A percentile compares a stretch with the other conserved stretches of the same genome.
phyloP scores from a whole-genome alignment of 768 basidiomycete genomes.

The Clitopilus passeckerianus region DNA sequence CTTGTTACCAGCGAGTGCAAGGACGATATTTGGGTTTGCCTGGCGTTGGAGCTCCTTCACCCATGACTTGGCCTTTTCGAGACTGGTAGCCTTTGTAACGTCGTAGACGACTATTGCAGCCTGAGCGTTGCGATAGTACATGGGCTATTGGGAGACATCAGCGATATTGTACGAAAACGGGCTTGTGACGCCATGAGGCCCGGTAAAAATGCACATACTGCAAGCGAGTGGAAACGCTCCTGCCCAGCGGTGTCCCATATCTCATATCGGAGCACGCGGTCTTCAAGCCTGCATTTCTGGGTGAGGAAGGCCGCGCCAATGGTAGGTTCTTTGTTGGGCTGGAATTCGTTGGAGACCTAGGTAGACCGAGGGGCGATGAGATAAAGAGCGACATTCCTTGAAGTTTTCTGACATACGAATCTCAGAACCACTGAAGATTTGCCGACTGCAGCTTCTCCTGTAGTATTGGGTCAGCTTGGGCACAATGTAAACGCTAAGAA shows the following conservation, averaged over 20 bases:
- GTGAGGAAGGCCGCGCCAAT: constrained; percentile 96
- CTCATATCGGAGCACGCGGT: constrained; percentile 89
- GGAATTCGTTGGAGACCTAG: constrained; percentile 95
- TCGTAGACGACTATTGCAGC: constrained; percentile 99
- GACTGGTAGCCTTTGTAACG: constrained; percentile 89
- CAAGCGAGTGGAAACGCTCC: constrained; percentile 97
- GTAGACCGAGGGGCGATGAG: constrained; percentile 2
- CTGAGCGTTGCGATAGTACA: constrained; percentile 99
- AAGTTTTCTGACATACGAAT: constrained; percentile 59
- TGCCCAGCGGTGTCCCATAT: constrained; percentile 97
- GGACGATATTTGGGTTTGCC: constrained; percentile 98
- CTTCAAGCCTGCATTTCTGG: constrained; percentile 93
- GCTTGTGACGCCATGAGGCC: neutral
- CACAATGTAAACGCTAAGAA: constrained; percentile 4
- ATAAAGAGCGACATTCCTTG: constrained; percentile 9
- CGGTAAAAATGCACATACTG: constrained; percentile 44
- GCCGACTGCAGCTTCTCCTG: constrained; percentile 97
- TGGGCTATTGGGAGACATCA: constrained; percentile 53
- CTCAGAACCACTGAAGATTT: constrained; percentile 98
- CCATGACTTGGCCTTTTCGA: constrained; percentile 99
- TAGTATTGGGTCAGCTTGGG: constrained; percentile 11
- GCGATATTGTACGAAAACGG: constrained; percentile 6
- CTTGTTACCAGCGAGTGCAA: constrained; percentile 97
- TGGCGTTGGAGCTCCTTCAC: constrained; percentile 98
- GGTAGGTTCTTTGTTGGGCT: constrained; percentile 97